Conservation (phyloP, 73 alveolate species). For the Paramecium bursaria region DNA sequence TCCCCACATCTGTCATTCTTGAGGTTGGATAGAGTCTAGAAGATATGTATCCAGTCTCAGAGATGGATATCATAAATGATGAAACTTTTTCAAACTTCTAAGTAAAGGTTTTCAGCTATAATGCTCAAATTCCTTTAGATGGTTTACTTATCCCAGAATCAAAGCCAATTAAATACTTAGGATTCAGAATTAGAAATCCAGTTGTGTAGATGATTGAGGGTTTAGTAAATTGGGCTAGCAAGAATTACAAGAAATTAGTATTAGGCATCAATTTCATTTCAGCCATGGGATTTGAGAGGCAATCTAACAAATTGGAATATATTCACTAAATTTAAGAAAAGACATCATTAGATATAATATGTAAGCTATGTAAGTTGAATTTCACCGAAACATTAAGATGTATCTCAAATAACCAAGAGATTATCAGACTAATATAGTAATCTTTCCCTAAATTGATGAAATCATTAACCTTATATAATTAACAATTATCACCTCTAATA, state of each 20-base stretch:
- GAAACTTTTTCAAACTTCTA: slow-evolving; percentile 20
- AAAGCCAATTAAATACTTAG: not conserved
- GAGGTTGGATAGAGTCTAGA: slow-evolving; percentile 22
- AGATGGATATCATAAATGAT: slow-evolving; percentile 27
- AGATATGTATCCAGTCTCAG: slow-evolving; percentile 19
- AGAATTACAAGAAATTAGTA: not conserved
- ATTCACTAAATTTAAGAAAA: slow-evolving; percentile 18
- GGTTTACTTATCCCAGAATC: not conserved
- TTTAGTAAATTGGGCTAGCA: not conserved
- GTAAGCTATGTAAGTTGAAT: slow-evolving; percentile 12
- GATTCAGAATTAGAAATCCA: slow-evolving; percentile 33
- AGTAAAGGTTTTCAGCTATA: slow-evolving; percentile 40
- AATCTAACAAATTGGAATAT: not conserved
- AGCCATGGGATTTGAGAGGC: not conserved
- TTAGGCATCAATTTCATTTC: slow-evolving; percentile 45
- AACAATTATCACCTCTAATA: slow-evolving; percentile 17
- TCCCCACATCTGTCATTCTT: not conserved
- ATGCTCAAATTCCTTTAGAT: slow-evolving; percentile 13
- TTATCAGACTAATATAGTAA: not conserved
- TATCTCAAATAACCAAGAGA: not conserved
- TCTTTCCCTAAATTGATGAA: slow-evolving; percentile 1
- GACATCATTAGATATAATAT: slow-evolving; percentile 28
- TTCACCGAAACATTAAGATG: not conserved
- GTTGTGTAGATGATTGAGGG: not conserved
- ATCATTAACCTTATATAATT: slow-evolving; percentile 4